A percentile compares a stretch with the other conserved stretches of the same genome.
Conservation (phyloP, 345 rosid species). For the Eucalyptus erythrocorys region DNA sequence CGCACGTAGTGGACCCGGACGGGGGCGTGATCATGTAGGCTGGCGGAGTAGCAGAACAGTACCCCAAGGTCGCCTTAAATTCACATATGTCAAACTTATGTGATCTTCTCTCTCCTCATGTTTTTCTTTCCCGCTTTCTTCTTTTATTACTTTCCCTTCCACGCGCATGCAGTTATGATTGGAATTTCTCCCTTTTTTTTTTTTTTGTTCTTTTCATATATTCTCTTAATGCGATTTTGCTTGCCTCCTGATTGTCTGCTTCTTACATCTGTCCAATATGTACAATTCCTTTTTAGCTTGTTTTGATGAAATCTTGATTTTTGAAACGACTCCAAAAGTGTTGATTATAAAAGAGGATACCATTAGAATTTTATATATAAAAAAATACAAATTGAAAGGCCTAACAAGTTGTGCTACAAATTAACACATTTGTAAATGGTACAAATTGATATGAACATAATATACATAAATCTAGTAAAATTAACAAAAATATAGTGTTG, state of each 20-base stretch:
- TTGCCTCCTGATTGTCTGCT: not conserved
- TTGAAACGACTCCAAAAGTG: fast-evolving
- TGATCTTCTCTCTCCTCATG: not conserved
- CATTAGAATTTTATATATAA: not conserved
- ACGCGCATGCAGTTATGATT: fast-evolving
- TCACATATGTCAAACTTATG: not conserved
- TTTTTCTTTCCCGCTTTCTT: not conserved
- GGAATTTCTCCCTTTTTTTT: not conserved
- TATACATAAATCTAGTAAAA: not conserved
- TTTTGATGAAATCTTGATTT: not conserved
- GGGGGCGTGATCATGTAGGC: fast-evolving
- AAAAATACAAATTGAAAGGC: not conserved
- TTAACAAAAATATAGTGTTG: not conserved
- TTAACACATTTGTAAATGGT: fast-evolving
- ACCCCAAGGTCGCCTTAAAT: too few species aligned
- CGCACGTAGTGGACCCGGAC: fast-evolving
- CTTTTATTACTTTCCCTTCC: not conserved
- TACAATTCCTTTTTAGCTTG: not conserved
- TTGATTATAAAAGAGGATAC: too few species aligned
- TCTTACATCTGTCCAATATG: not conserved
- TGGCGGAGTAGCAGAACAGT: fast-evolving
- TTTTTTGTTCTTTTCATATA: not conserved
- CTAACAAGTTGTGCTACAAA: fast-evolving
- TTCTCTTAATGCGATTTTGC: not conserved
- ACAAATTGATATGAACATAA: fast-evolving